Percentiles rank a stretch among this genome's conserved stretches.
These are phyloP conservation scores for Phellopilus nigrolimitatus DNA, from an alignment of 1,284 basidiomycete genomes.

Conservation along the genomic window DNA sequence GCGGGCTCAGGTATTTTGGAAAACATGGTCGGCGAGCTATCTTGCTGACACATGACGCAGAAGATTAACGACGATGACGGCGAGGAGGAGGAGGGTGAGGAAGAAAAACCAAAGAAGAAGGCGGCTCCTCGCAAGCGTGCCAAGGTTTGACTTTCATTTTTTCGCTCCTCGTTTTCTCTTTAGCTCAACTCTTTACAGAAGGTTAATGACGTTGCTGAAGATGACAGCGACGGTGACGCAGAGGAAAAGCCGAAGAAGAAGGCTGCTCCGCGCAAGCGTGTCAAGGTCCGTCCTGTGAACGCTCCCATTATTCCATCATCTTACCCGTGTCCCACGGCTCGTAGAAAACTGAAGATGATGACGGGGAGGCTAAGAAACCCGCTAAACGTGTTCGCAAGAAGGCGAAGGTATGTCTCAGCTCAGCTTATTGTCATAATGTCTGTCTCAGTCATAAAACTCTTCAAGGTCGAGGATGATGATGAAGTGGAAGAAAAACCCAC, in stretches of 20 bases:
- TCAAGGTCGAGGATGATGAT: slow-evolving; percentile 16
- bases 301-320: neutral
- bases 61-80: slow-evolving; percentile 28
- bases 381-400: slow-evolving; percentile 15
- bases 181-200: slow-evolving; percentile 26
- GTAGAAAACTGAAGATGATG: slow-evolving; percentile 21
- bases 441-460: slow-evolving; percentile 3
- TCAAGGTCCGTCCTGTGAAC: slow-evolving; percentile 6
- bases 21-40: neutral
- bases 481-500: slow-evolving; percentile 32
- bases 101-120: slow-evolving; percentile 33
- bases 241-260: slow-evolving; percentile 40
- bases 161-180: neutral
- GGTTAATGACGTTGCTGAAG: slow-evolving; percentile 26
- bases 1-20: slow-evolving; percentile 29
- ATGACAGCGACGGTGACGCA: slow-evolving; percentile 29
- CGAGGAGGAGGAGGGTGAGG: slow-evolving; percentile 25
- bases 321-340: neutral
- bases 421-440: neutral
- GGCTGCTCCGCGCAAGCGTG: slow-evolving; percentile 23
- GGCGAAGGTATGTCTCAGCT: slow-evolving; percentile 2
- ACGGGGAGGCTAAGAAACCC: slow-evolving; percentile 7
- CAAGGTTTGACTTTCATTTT: slow-evolving; percentile 29
- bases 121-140: slow-evolving; percentile 27
- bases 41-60: slow-evolving; percentile 9